These are phyloP conservation scores for Hibiscus syriacus DNA, from an alignment of 345 rosid genomes.

Conservation along the genomic window DNA sequence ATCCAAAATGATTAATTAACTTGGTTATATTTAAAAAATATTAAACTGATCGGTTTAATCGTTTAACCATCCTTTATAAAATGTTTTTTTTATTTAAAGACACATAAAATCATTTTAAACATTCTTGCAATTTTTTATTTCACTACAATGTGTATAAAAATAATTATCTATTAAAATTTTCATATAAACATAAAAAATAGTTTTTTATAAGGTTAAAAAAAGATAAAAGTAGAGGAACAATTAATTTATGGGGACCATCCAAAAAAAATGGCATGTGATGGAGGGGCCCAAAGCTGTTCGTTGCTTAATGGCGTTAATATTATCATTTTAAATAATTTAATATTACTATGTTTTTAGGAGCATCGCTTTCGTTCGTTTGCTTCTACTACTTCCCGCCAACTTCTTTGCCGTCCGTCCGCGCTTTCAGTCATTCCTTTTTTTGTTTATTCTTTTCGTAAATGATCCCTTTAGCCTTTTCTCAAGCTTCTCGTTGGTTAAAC, in stretches of 20 bases:
- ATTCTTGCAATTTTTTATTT: too few species aligned
- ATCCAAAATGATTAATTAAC: too few species aligned
- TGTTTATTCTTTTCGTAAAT: neutral
- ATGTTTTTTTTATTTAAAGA: too few species aligned
- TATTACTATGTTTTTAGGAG: neutral
- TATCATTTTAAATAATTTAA: too few species aligned
- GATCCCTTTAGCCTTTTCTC: neutral
- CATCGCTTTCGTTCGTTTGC: conserved; percentile 14
- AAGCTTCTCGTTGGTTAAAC: too few species aligned
- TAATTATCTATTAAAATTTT: too few species aligned
- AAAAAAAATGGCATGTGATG: conserved; percentile 23
- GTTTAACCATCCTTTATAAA: too few species aligned
- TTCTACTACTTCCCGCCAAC: conserved; percentile 9
- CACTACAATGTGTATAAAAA: too few species aligned
- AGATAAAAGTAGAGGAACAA: neutral
- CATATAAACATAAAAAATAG: too few species aligned
- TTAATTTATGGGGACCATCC: neutral
- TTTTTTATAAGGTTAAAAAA: neutral
- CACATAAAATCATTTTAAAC: too few species aligned
- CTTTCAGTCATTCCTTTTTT: neutral
- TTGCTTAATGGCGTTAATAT: neutral
- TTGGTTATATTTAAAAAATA: too few species aligned
- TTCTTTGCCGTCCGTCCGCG: conserved; percentile 2
- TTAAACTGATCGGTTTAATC: too few species aligned
- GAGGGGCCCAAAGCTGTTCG: conserved; percentile 13